These are phyloP conservation scores for Schoenoplectus tabernaemontani DNA, from an alignment of 202 grass and related monocot genomes.

Conservation along the genomic window DNA sequence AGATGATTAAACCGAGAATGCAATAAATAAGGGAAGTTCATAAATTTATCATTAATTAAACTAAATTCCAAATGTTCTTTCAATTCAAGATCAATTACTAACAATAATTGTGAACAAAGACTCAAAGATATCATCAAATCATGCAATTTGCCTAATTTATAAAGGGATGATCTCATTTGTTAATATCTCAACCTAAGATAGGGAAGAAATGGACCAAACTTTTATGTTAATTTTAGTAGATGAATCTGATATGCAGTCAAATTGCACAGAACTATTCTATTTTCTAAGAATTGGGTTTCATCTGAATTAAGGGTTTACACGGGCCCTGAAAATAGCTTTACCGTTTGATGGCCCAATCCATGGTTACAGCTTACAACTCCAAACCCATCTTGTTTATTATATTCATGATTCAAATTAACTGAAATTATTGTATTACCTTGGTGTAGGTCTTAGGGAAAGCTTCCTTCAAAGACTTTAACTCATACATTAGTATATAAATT, in stretches of 20 bases:
- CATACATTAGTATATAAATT: background rate
- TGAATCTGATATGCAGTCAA: no score
- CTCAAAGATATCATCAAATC: no score
- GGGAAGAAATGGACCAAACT: no score
- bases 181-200: no score
- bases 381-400: background rate
- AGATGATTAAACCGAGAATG: background rate
- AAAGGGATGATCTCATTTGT: no score
- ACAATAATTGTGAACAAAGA: no score
- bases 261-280: no score
- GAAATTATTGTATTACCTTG: constrained; percentile 42
- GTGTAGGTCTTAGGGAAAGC: constrained; percentile 83
- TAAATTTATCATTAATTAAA: background rate
- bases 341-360: background rate
- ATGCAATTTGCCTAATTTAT: no score
- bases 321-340: background rate
- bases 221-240: no score
- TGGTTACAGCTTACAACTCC: background rate
- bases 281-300: no score
- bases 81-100: no score
- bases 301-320: background rate
- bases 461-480: constrained; percentile 55
- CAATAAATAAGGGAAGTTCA: background rate
- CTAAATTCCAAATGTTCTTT: no score
- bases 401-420: background rate